Evolutionary conservation across 306 rosid genomes (phyloP).

Genomic region (Rubus parviflorus): DNA sequence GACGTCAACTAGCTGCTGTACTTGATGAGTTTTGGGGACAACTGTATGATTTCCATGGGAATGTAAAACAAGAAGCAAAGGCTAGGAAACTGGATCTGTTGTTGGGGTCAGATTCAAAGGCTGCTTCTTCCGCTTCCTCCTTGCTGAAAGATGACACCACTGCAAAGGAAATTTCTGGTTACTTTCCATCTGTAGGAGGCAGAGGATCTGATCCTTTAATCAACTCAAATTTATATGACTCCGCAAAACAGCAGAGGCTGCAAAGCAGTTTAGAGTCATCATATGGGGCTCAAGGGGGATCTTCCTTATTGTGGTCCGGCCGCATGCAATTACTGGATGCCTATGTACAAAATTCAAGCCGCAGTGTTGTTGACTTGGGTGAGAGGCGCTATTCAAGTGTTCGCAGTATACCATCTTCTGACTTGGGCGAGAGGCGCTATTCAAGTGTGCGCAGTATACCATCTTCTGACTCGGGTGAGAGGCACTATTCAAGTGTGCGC

Average conservation of each 20-base stretch:
- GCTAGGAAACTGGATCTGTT: conserved; percentile 64
- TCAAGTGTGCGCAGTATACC: conserved; percentile 67
- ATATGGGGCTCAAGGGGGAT: conserved; percentile 54
- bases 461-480: conserved; percentile 58
- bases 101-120: conserved; percentile 54
- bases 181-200: conserved; percentile 38
- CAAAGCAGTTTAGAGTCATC: conserved; percentile 59
- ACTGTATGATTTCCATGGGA: conserved; percentile 78
- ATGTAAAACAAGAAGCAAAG: conserved; percentile 59
- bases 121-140: conserved; percentile 20
- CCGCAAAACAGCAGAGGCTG: conserved; percentile 49
- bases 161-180: conserved; percentile 53
- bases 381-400: conserved; percentile 6
- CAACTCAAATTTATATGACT: conserved; percentile 54
- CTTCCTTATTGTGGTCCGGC: conserved; percentile 54
- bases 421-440: conserved; percentile 54
- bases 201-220: conserved; percentile 47
- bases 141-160: conserved; percentile 52
- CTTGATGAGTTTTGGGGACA: conserved; percentile 95
- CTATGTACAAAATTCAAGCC: conserved; percentile 50
- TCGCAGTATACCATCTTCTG: neutral
- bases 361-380: conserved; percentile 32
- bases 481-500: conserved; percentile 66
- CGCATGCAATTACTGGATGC: conserved; percentile 49
- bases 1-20: conserved; percentile 75